Percentiles rank a stretch among this genome's conserved stretches.
Evolutionary conservation across 257 asterid species (phyloP).

Genomic region (Primulina huaijiensis): DNA sequence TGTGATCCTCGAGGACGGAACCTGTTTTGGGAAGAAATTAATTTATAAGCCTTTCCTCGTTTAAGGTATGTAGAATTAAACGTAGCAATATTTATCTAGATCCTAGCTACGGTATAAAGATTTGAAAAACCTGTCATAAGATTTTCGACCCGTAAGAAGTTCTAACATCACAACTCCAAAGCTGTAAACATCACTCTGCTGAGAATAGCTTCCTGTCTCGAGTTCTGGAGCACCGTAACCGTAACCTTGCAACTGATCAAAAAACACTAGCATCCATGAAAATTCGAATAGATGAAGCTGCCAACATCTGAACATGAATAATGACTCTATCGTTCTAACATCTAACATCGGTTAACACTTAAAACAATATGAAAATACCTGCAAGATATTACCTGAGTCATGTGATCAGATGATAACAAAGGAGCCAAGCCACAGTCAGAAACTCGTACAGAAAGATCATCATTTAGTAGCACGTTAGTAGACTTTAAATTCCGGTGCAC

Average conservation of each 20-base stretch:
- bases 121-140: conserved; percentile 66
- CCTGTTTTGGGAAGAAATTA: conserved; percentile 34
- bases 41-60: conserved; percentile 1
- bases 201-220: conserved; percentile 67
- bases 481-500: conserved; percentile 81
- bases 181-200: conserved; percentile 86
- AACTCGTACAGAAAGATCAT: conserved; percentile 57
- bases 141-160: conserved; percentile 81
- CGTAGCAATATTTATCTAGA: not conserved
- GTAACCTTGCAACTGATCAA: conserved; percentile 65
- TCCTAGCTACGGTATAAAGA: not conserved
- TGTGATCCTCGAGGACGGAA: conserved; percentile 74
- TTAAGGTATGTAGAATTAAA: not conserved
- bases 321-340: not conserved
- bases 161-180: conserved; percentile 88
- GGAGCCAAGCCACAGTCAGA: conserved; percentile 84
- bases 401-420: conserved; percentile 53
- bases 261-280: conserved; percentile 25
- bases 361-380: not conserved
- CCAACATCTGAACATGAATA: not conserved
- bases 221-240: conserved; percentile 97
- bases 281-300: not conserved
- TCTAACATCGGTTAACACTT: not conserved
- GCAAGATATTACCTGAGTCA: conserved; percentile 46
- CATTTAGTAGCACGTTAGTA: conserved; percentile 66